Conservation (phyloP, 1,284 basidiomycete species). For the Cryptococcus jaspeensis region DNA sequence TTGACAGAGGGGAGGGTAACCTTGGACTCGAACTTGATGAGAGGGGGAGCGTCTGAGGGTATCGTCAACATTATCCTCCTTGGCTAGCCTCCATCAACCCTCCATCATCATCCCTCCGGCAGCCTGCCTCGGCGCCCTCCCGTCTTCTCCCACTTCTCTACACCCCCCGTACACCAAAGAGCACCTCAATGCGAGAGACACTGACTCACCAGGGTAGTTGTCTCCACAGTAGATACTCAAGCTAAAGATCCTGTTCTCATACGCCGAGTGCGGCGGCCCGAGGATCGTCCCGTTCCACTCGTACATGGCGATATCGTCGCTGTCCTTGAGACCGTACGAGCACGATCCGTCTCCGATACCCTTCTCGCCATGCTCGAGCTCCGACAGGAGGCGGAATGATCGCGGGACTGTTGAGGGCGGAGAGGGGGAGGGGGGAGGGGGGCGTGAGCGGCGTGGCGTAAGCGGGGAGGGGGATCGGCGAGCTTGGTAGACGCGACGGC, state of each 20-base stretch:
- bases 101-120: no score
- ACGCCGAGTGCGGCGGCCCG: constrained; percentile 94
- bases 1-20: constrained; percentile 96
- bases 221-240: constrained; percentile 85
- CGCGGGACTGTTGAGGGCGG: constrained; percentile 92
- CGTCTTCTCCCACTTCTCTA: neutral
- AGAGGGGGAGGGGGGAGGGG: neutral
- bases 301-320: constrained; percentile 93
- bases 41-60: constrained; percentile 40
- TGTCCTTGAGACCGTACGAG: constrained; percentile 89
- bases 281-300: constrained; percentile 99
- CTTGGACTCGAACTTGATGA: constrained; percentile 70
- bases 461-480: neutral
- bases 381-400: constrained; percentile 93
- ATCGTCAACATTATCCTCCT: neutral
- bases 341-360: constrained; percentile 97
- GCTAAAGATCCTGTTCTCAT: constrained; percentile 98
- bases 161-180: neutral
- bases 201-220: constrained; percentile 72
- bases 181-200: no score
- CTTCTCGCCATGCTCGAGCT: constrained; percentile 99
- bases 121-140: no score
- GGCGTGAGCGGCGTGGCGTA: neutral
- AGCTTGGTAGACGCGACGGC: neutral
- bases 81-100: neutral